These are phyloP conservation scores for Ophiognomonia clavigignenti-juglandacearum DNA, from an alignment of 2,329 filamentous ascomycete genomes.

Conservation along the genomic window DNA sequence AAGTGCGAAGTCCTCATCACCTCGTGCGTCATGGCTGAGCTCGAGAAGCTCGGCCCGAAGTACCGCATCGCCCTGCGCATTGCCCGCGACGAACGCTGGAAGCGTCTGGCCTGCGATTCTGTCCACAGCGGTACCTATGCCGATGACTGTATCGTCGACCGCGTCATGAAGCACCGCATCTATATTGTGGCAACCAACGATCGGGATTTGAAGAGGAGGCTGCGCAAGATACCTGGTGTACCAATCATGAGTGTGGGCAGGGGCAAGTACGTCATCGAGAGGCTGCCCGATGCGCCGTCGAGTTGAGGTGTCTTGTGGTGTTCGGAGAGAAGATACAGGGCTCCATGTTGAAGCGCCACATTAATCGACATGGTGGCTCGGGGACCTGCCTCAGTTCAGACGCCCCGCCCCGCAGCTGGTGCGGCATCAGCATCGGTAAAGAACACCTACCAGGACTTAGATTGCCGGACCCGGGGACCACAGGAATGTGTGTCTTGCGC, in stretches of 20 bases:
- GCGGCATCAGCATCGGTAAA: no score
- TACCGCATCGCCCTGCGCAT: conserved; percentile 84
- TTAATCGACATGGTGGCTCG: no score
- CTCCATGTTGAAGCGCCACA: background rate
- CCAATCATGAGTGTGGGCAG: conserved; percentile 76
- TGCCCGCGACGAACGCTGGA: conserved; percentile 84
- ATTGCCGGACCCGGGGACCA: no score
- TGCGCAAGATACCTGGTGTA: conserved; percentile 67
- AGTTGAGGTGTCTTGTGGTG: conserved; percentile 30
- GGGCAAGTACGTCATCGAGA: conserved; percentile 92
- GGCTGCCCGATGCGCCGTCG: conserved; percentile 78
- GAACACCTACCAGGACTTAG: no score
- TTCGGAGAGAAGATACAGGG: background rate
- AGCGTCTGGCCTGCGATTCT: conserved; percentile 71
- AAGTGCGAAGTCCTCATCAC: conserved; percentile 89
- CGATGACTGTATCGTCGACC: conserved; percentile 60
- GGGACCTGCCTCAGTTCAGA: no score
- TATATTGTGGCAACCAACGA: conserved; percentile 75
- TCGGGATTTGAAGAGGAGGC: conserved; percentile 73
- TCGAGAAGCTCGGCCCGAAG: conserved; percentile 85
- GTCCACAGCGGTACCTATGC: conserved; percentile 78
- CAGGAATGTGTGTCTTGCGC: no score
- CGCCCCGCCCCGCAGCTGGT: no score
- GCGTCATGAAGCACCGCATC: conserved; percentile 69
- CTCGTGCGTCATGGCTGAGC: conserved; percentile 52